Percentiles rank a stretch among this genome's conserved stretches.
Conservation (phyloP, 441 rosid species). For the Adansonia gregorii region DNA sequence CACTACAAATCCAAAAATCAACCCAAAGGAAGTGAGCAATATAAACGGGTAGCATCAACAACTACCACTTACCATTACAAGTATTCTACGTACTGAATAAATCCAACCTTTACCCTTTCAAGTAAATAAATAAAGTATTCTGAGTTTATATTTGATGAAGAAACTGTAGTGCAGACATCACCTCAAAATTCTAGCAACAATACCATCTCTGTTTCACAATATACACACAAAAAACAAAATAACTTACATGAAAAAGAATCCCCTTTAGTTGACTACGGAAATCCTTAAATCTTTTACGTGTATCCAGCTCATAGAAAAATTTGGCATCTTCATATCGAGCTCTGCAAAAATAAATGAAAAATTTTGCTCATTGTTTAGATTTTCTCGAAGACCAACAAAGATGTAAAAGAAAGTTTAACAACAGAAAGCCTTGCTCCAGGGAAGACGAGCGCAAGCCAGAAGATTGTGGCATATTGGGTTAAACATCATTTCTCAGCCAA, state of each 20-base stretch:
- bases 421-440: neutral
- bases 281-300: slow-evolving; percentile 64
- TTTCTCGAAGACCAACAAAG: neutral
- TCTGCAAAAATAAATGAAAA: slow-evolving; percentile 49
- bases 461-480: neutral
- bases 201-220: neutral
- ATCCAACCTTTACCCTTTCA: neutral
- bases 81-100: neutral
- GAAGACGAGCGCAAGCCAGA: slow-evolving; percentile 1
- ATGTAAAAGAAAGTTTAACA: neutral
- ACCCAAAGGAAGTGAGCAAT: too few species aligned
- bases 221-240: slow-evolving; percentile 22
- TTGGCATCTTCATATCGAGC: slow-evolving; percentile 99
- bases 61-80: slow-evolving; percentile 4
- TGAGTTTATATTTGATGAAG: slow-evolving; percentile 5
- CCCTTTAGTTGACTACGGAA: slow-evolving; percentile 81
- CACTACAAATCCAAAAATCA: too few species aligned
- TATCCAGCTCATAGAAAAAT: slow-evolving; percentile 92
- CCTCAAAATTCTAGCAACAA: neutral
- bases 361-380: slow-evolving; percentile 23
- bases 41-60: too few species aligned
- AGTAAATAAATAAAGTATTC: neutral
- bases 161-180: slow-evolving; percentile 15
- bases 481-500: neutral
- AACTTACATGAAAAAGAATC: slow-evolving; percentile 94